Conservation (phyloP, 2,329 filamentous ascomycete species). For the Neurospora sp. region DNA sequence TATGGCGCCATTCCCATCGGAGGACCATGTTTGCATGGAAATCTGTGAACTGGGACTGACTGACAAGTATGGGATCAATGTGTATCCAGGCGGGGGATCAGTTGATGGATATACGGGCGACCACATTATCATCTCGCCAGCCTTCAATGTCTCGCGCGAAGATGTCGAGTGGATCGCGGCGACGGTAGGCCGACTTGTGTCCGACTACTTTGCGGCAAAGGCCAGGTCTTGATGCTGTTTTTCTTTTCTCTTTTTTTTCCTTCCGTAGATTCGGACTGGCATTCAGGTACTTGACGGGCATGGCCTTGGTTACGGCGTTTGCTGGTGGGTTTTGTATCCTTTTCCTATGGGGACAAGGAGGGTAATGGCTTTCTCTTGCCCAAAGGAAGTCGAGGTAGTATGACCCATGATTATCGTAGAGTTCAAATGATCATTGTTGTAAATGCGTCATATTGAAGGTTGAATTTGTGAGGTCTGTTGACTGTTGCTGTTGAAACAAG, state of each 20-base stretch:
- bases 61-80: conserved; percentile 25
- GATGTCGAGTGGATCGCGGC: conserved; percentile 48
- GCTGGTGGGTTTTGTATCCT: not conserved
- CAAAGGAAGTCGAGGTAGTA: not conserved
- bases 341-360: not conserved
- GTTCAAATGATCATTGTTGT: not conserved
- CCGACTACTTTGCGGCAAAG: conserved; percentile 33
- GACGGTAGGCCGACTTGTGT: conserved; percentile 38
- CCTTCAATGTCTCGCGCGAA: conserved; percentile 50
- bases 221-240: not conserved
- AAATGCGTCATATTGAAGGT: not conserved
- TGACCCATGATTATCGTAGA: not conserved
- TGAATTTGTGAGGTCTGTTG: not conserved
- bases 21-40: conserved; percentile 22
- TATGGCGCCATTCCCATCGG: conserved; percentile 24
- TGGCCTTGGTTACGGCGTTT: not conserved
- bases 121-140: conserved; percentile 58
- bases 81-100: conserved; percentile 56
- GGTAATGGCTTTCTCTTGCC: too few species aligned
- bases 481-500: not conserved
- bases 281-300: not conserved
- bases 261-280: not conserved
- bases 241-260: not conserved
- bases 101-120: conserved; percentile 53
- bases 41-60: conserved; percentile 24